A percentile compares a stretch with the other conserved stretches of the same genome.
phyloP scores from a whole-genome alignment of 345 rosid genomes.

The Cardamine occulta region DNA sequence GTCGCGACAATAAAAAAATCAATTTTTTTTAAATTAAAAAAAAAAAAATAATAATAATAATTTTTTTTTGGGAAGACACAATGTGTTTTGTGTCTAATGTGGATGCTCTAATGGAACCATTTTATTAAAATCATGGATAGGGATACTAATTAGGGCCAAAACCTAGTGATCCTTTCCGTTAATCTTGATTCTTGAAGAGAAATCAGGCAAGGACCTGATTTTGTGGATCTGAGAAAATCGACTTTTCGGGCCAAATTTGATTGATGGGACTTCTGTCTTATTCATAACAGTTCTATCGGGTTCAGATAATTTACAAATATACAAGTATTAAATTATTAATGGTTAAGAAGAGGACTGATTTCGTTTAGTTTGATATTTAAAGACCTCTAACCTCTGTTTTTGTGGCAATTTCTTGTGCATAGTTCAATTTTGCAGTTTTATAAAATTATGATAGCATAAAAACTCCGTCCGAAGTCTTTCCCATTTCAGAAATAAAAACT shows the following conservation, averaged over 20 bases:
- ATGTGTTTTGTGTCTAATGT: too few relatives aligned
- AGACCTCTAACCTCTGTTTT: neutral
- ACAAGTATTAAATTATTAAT: neutral
- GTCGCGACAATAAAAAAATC: too few relatives aligned
- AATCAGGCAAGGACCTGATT: neutral
- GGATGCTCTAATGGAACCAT: neutral
- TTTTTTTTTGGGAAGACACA: too few relatives aligned
- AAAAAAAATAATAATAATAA: too few relatives aligned
- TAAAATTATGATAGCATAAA: neutral
- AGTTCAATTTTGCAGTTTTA: neutral
- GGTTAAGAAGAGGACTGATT: neutral
- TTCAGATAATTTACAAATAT: neutral
- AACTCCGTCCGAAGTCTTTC: too few relatives aligned
- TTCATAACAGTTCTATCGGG: neutral
- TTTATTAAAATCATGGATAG: too few relatives aligned
- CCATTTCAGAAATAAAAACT: too few relatives aligned
- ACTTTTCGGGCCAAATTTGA: neutral
- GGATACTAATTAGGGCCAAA: neutral
- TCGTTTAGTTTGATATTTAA: neutral
- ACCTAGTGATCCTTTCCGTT: neutral
- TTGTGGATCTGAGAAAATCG: neutral
- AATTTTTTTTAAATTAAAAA: too few relatives aligned
- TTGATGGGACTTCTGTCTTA: neutral
- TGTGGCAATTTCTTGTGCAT: neutral
- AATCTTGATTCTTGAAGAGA: too few relatives aligned